A percentile compares a stretch with the other conserved stretches of the same genome.
Conservation (phyloP, 2,329 filamentous ascomycete genomes). For the Epicoccum nigrum region DNA sequence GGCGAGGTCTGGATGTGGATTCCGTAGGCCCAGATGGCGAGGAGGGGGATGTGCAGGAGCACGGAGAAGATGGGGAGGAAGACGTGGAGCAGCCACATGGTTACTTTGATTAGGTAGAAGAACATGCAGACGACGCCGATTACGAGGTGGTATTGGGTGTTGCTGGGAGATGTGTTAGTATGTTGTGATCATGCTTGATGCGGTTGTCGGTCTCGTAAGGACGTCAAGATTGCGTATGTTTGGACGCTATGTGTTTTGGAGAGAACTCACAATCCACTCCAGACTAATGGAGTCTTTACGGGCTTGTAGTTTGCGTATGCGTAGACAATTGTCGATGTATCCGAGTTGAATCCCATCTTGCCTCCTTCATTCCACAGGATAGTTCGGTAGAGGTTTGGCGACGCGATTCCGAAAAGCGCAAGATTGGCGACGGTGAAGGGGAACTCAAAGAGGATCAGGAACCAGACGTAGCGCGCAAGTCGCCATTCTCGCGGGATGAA, state of each 20-base stretch:
- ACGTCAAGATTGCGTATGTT: no score
- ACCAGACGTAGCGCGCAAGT: constrained; percentile 58
- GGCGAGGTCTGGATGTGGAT: constrained; percentile 74
- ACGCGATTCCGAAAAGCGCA: constrained; percentile 73
- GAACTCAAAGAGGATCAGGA: constrained; percentile 70
- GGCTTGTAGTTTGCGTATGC: constrained; percentile 74
- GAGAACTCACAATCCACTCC: constrained; percentile 71
- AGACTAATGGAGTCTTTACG: constrained; percentile 69
- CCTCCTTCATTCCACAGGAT: constrained; percentile 75
- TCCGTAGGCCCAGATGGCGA: constrained; percentile 68
- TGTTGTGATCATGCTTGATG: background rate
- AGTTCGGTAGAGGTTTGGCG: constrained; percentile 74
- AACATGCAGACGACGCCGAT: constrained; percentile 79
- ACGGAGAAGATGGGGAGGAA: constrained; percentile 71
- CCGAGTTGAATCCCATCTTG: constrained; percentile 75
- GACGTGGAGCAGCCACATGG: constrained; percentile 72
- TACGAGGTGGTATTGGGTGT: constrained; percentile 77
- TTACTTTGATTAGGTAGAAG: constrained; percentile 72
- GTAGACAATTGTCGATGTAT: constrained; percentile 71
- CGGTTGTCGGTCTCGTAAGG: background rate
- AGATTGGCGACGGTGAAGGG: constrained; percentile 68
- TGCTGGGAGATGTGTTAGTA: constrained; percentile 52
- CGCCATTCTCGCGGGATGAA: constrained; percentile 63
- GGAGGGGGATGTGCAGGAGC: constrained; percentile 62
- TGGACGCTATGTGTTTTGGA: no score